These are phyloP conservation scores for Alternaria sp. DNA, from an alignment of 2,329 filamentous ascomycete genomes.

Conservation along the genomic window DNA sequence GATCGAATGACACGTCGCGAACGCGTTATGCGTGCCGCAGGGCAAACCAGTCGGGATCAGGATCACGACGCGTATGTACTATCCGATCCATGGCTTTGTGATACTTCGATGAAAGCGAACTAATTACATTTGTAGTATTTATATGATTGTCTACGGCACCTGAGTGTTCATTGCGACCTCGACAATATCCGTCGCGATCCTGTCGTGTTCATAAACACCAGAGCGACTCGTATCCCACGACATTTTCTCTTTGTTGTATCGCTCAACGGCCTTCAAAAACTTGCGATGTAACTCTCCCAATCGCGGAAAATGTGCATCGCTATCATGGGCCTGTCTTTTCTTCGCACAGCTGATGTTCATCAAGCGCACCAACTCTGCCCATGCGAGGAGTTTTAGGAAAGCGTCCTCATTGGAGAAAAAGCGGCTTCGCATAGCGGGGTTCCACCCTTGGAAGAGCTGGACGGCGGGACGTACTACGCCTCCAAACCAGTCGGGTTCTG, in stretches of 20 bases:
- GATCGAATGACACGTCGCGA: neutral
- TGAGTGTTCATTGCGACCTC: conserved; percentile 6
- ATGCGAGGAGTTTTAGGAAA: conserved; percentile 18
- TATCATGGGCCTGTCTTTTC: neutral
- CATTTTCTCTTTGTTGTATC: conserved; percentile 16
- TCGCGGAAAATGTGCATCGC: neutral
- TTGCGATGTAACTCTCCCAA: conserved; percentile 10
- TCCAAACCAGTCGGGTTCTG: conserved; percentile 13
- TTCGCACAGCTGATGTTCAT: conserved; percentile 8
- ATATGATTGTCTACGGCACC: neutral
- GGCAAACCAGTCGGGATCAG: neutral
- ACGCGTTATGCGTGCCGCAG: neutral
- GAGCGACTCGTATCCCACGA: neutral
- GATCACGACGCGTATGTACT: neutral
- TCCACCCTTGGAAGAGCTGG: conserved; percentile 17
- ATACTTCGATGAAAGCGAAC: too few species aligned
- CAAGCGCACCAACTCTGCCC: conserved; percentile 19
- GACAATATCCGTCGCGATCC: conserved; percentile 15
- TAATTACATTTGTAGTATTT: neutral
- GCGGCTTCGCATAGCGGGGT: neutral
- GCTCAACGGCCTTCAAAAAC: conserved; percentile 9
- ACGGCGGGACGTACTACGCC: conserved; percentile 7
- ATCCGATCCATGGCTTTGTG: too few species aligned
- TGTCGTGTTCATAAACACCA: conserved; percentile 7
- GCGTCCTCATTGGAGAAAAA: conserved; percentile 11